Conservation (phyloP, 2,329 filamentous ascomycete genomes). For the Juglanconis sp. region DNA sequence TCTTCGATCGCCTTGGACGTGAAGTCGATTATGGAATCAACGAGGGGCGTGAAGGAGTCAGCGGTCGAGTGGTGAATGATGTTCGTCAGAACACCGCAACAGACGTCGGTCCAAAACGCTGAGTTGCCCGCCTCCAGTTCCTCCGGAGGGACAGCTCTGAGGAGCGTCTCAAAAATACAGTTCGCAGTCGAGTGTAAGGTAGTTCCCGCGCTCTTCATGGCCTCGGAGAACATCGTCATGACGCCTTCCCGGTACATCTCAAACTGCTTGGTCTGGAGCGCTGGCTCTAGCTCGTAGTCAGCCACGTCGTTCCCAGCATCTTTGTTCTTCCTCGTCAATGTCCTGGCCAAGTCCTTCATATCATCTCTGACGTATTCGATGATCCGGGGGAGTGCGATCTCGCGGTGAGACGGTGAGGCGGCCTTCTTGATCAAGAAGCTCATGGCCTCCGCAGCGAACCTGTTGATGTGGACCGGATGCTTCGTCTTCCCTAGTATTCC, state of each 20-base stretch:
- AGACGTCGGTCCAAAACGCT: conserved; percentile 59
- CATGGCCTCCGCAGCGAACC: conserved; percentile 91
- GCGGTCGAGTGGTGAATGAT: conserved; percentile 76
- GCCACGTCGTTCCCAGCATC: neutral
- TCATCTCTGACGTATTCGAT: conserved; percentile 70
- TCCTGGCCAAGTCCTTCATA: conserved; percentile 42
- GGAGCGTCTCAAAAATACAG: conserved; percentile 49
- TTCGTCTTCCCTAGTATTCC: conserved; percentile 78
- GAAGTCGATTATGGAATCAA: conserved; percentile 58
- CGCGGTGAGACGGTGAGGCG: conserved; percentile 71
- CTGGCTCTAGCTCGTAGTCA: conserved; percentile 12
- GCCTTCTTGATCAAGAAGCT: conserved; percentile 92
- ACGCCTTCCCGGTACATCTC: conserved; percentile 78
- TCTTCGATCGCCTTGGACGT: conserved; percentile 38
- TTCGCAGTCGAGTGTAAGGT: conserved; percentile 59
- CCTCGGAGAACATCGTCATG: conserved; percentile 89
- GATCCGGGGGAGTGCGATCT: conserved; percentile 68
- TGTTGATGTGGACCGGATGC: conserved; percentile 81
- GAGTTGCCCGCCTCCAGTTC: conserved; percentile 46
- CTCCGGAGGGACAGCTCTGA: conserved; percentile 49
- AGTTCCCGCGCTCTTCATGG: conserved; percentile 61
- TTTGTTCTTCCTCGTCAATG: conserved; percentile 6
- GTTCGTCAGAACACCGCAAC: conserved; percentile 74
- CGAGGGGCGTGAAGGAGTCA: conserved; percentile 69
- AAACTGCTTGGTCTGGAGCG: conserved; percentile 54